Base-by-base conservation (phyloP, 257 asterid genomes). In the Nicotiana tabacum region DNA sequence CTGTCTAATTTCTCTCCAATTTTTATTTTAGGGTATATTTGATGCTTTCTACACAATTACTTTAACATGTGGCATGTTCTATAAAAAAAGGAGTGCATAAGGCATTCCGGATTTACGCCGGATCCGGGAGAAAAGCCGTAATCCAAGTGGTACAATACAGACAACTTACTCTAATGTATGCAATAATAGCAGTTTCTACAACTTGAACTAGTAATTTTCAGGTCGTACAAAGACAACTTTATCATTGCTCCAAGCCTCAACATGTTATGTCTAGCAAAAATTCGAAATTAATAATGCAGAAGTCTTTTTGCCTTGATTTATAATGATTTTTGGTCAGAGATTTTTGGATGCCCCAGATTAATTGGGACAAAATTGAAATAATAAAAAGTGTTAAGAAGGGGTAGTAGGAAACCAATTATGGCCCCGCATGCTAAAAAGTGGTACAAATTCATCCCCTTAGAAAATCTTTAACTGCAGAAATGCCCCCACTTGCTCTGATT, bases 371-470 rank as follows among this genome's bases (percentile, higher is more conserved):
- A 48, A 24, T 6, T 48, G 62, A 13, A 74, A 74, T 48, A 48
- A 74, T 74, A 48, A 48, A 43, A 74, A 74, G 39, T 74, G 29
- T 79, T 48, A 88, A 82, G 84, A 76, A 51, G 77, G 83, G 83
- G 13, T 2, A 37, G 84, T 57, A 78, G 88, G 90, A 77, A 80
- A 66, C 55, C 76, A 82, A 83, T 85, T 85, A 85, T 80, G 88
- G 81, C 56, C 84, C 83, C 70, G 83, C 80, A 87, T 84, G 82
- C 80, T 82, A 46, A 84, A 61, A 53, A 70, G 79, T 33, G 76
- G 82, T 72, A 69, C 32, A 83, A 83, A 85, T 91, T 76, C 89
- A 90, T 81, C 87, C 91, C 90, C 92, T 85, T n/a, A 27, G 37
- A 24, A 48, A 48, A 12, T 74, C 27, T 48, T 66, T 82, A 88